phyloP scores from a whole-genome alignment of 2,329 filamentous ascomycete genomes.

The Fusarium redolens region DNA sequence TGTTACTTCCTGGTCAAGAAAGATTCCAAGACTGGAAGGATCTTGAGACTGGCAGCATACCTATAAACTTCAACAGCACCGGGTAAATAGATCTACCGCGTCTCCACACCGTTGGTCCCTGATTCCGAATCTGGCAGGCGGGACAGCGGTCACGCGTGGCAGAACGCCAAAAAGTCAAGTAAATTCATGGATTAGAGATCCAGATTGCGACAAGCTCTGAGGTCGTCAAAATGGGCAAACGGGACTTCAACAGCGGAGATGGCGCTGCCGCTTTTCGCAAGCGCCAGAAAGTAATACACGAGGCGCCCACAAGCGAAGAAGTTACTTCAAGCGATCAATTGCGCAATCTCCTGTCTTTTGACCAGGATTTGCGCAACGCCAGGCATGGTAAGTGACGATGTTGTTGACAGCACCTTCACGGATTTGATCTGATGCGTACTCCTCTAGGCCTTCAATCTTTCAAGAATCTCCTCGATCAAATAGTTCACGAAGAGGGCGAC shows the following conservation, averaged over 20 bases:
- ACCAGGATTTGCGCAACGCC: conserved; percentile 74
- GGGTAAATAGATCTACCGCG: conserved; percentile 31
- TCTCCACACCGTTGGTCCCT: conserved; percentile 3
- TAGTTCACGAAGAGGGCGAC: conserved; percentile 63
- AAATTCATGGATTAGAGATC: conserved; percentile 31
- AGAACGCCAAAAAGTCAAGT: conserved; percentile 52
- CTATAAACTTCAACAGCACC: background rate
- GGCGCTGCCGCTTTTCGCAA: conserved; percentile 59
- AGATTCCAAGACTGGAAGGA: background rate
- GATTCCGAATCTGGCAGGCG: conserved; percentile 39
- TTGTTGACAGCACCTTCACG: background rate
- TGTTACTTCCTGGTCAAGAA: background rate
- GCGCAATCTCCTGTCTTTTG: conserved; percentile 74
- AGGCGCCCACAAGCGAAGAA: conserved; percentile 69
- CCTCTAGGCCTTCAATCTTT: conserved; percentile 72
- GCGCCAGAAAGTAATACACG: conserved; percentile 67
- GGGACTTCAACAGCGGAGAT: conserved; percentile 54
- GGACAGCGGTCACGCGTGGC: conserved; percentile 49
- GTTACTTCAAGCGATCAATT: conserved; percentile 74
- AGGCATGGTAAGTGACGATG: conserved; percentile 67
- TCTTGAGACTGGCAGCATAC: too few relatives aligned
- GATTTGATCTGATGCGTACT: background rate
- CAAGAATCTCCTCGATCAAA: conserved; percentile 76
- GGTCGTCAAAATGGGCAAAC: conserved; percentile 58
- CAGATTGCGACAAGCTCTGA: conserved; percentile 34